A percentile compares a stretch with the other conserved stretches of the same genome.
Conservation (phyloP, 805 yeast genomes). For the Teunomyces cretensis region DNA sequence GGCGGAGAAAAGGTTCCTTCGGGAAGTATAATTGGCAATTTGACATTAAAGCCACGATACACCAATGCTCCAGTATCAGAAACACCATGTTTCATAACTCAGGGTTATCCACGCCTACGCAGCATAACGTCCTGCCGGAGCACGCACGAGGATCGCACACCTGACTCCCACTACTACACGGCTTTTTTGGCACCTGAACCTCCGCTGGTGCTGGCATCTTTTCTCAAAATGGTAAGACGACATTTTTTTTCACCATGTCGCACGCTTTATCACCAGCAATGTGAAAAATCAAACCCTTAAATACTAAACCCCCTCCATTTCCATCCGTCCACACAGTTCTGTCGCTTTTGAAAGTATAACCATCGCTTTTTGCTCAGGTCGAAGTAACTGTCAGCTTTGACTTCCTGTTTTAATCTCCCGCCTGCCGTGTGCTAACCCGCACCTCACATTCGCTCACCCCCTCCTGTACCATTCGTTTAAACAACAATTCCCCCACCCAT, state of each 20-base stretch:
- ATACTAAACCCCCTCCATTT: constrained; percentile 1
- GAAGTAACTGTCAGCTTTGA: neutral
- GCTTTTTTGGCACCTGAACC: too few relatives aligned
- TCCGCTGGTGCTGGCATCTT: neutral
- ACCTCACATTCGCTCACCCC: neutral
- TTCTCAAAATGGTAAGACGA: neutral
- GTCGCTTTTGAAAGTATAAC: neutral
- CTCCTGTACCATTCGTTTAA: neutral
- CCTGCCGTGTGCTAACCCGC: neutral
- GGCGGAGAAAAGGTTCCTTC: too few relatives aligned
- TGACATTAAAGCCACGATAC: too few relatives aligned
- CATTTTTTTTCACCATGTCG: constrained; percentile 1
- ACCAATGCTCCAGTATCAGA: too few relatives aligned
- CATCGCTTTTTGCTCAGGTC: neutral
- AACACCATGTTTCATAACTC: too few relatives aligned
- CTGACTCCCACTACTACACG: too few relatives aligned
- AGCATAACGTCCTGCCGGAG: too few relatives aligned
- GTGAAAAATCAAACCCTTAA: constrained; percentile 1
- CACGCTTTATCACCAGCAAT: constrained; percentile 1
- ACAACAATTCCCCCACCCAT: neutral
- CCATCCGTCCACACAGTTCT: neutral
- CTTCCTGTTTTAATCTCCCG: neutral
- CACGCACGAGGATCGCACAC: too few relatives aligned
- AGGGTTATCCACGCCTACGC: too few relatives aligned
- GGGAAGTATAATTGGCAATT: too few relatives aligned